These are phyloP conservation scores for Pulicaria dysenterica DNA, from an alignment of 129 eudicot genomes.

Conservation along the genomic window DNA sequence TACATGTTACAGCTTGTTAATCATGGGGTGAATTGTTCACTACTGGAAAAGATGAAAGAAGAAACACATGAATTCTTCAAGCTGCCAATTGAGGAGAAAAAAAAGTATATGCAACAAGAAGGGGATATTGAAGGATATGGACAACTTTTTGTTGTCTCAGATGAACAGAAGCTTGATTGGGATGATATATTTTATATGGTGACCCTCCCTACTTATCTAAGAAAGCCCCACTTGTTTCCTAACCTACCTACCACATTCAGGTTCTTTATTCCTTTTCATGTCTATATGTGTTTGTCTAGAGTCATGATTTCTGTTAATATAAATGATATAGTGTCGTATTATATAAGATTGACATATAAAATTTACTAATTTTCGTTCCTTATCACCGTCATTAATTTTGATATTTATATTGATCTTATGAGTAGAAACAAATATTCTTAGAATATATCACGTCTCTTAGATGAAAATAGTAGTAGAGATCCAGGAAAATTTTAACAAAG, in stretches of 20 bases:
- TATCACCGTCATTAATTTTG: too few relatives aligned
- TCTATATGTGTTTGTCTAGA: too few relatives aligned
- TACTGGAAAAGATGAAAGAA: background rate
- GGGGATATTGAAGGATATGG: slow-evolving; percentile 6
- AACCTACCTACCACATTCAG: background rate
- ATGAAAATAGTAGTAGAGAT: too few relatives aligned
- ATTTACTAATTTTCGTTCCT: too few relatives aligned
- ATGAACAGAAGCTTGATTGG: slow-evolving; percentile 11
- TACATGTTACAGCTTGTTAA: background rate
- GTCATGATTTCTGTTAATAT: too few relatives aligned
- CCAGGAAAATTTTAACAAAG: too few relatives aligned
- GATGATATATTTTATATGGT: background rate
- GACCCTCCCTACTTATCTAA: background rate
- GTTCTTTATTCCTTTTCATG: background rate
- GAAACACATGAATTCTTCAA: slow-evolving; percentile 12
- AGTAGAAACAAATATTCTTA: too few relatives aligned
- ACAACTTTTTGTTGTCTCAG: background rate
- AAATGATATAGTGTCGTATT: too few relatives aligned
- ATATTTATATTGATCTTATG: too few relatives aligned
- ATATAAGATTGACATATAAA: too few relatives aligned
- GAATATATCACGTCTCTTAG: too few relatives aligned
- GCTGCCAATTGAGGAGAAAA: slow-evolving; percentile 4
- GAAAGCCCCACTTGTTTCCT: slow-evolving; percentile 10
- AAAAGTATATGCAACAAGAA: background rate
- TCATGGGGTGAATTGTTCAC: slow-evolving; percentile 5